Evolutionary conservation across 1,284 basidiomycete genomes (phyloP), one percentile per base, ranked within the genome.

Genomic region (Hymenochaete sp.): DNA sequence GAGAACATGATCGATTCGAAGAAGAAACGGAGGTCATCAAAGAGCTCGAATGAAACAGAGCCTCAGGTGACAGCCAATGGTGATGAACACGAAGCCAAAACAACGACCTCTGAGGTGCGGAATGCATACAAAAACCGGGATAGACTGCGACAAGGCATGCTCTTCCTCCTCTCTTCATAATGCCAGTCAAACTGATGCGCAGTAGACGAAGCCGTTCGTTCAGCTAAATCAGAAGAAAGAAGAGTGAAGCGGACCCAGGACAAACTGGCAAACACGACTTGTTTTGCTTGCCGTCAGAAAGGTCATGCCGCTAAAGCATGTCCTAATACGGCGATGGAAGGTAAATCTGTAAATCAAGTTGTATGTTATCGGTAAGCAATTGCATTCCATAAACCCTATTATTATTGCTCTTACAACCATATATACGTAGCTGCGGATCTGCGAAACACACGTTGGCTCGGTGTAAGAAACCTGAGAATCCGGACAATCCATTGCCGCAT

Each of bases 291-390:
- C 65, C 77, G 93, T 44, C 72, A 82, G 55, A 77, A 74, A 51
- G 93, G 93, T 0, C 93, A 96, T 58, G 70, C 84, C 0, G 92
- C 92, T 2, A 80, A 72, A 57, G 77, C 92, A 49, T 97, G 93
- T 59, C 86, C 83, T 0, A 77, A 72, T n/a, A 66, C 5, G 45
- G 61, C 49, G 44, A 19, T 55, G 48, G 37, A 56, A 5, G 53
- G 61, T 53, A 32, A 25, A 7, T 32, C 54, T 56, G 62, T 11
- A 61, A 62, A 18, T 59, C 57, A 41, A 62, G 85, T 84, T 0
- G 82, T 90, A 37, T 93, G 90, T 62, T 93, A 93, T 57, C 67
- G 89, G 89, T 89, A 51, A 25, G 75, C 63, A 27, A 26, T 6
- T n/a, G 5, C 21, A 6, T 35, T n/a, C 14, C 5, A 6, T 35